Evolutionary conservation across 2,329 filamentous ascomycete genomes (phyloP).

Genomic region (Verticillium longisporum): DNA sequence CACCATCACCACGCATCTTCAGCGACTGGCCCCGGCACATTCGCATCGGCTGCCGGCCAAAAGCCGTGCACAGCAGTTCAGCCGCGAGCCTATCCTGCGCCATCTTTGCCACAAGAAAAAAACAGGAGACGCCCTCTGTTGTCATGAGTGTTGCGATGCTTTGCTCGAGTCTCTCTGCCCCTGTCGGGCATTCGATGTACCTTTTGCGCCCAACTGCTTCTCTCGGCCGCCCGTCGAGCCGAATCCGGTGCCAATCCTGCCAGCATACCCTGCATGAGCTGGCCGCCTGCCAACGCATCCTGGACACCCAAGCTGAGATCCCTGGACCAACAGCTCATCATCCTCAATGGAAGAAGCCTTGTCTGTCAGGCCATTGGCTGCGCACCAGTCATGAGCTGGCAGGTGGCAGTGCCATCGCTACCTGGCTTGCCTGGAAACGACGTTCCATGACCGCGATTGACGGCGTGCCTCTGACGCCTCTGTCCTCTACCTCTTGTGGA

Average conservation of each 20-base stretch:
- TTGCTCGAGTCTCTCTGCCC: not conserved
- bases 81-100: not conserved
- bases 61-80: not conserved
- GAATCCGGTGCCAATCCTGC: not conserved
- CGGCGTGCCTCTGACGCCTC: not conserved
- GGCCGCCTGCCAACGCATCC: conserved; percentile 18
- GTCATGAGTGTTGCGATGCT: too few relatives aligned
- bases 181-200: not conserved
- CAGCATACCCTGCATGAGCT: conserved; percentile 13
- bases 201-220: not conserved
- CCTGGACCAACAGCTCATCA: conserved; percentile 8
- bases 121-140: too few relatives aligned
- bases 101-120: not conserved
- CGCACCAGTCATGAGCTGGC: conserved; percentile 8
- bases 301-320: conserved; percentile 9
- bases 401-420: conserved; percentile 5
- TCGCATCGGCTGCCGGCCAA: not conserved
- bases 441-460: not conserved
- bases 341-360: conserved; percentile 7
- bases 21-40: not conserved
- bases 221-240: not conserved
- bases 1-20: not conserved
- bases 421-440: conserved; percentile 1
- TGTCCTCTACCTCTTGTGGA: not conserved
- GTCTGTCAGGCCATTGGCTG: conserved; percentile 7